Percentiles rank a stretch among this genome's conserved stretches.
phyloP scores from a whole-genome alignment of 148 eudicot species.

The Camellia lanceoleosa region DNA sequence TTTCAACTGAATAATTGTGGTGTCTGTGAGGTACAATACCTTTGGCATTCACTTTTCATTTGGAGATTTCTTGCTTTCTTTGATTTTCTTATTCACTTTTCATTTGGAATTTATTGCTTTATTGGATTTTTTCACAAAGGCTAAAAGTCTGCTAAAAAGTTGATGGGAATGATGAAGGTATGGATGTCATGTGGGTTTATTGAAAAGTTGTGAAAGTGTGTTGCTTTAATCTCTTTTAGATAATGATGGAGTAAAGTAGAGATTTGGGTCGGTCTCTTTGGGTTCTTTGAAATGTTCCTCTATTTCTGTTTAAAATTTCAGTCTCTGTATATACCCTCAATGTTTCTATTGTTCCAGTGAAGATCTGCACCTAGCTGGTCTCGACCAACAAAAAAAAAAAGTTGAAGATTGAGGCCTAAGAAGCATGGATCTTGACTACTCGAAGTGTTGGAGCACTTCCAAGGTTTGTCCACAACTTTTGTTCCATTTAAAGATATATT shows the following conservation, averaged over 20 bases:
- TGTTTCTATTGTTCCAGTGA: slow-evolving; percentile 21
- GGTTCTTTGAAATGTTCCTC: neutral
- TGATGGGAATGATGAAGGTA: slow-evolving; percentile 11
- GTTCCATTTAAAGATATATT: neutral
- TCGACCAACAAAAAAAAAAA: slow-evolving; percentile 2
- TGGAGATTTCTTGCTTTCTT: neutral
- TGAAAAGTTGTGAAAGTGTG: slow-evolving; percentile 13
- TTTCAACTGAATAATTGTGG: neutral
- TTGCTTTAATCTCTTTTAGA: slow-evolving; percentile 10
- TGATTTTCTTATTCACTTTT: neutral
- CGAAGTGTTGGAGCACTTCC: slow-evolving; percentile 48
- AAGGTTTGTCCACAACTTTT: slow-evolving; percentile 39
- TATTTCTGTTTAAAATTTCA: neutral
- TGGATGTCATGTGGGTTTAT: slow-evolving; percentile 21
- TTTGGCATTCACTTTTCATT: neutral
- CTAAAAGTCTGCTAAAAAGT: neutral
- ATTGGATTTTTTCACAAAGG: neutral
- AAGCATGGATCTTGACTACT: slow-evolving; percentile 47
- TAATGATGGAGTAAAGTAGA: slow-evolving; percentile 14
- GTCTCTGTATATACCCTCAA: slow-evolving; percentile 1
- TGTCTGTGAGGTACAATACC: neutral
- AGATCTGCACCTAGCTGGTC: slow-evolving; percentile 20
- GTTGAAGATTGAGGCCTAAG: slow-evolving; percentile 19
- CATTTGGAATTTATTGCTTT: neutral
- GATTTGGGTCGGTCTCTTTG: slow-evolving; percentile 20